A percentile compares a stretch with the other conserved stretches of the same genome.
phyloP scores from a whole-genome alignment of 208 protist species.

The Acanthamoeba royreba region DNA sequence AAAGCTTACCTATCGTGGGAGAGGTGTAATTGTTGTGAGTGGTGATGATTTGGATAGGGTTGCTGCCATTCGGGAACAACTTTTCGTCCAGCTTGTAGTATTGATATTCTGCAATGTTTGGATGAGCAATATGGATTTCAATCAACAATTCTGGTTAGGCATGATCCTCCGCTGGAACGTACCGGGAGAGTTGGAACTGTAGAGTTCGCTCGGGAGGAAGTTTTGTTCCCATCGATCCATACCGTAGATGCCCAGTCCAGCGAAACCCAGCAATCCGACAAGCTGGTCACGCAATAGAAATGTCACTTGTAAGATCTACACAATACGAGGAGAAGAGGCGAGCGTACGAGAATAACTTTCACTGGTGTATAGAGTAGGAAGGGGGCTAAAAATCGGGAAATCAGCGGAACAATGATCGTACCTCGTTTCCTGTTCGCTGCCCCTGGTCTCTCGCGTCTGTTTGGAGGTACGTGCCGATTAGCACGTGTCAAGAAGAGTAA shows the following conservation, averaged over 20 bases:
- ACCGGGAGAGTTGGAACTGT: conserved; percentile 17
- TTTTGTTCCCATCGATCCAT: background rate
- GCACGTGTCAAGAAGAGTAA: background rate
- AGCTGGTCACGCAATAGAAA: background rate
- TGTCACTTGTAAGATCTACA: too few species aligned
- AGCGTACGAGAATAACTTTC: background rate
- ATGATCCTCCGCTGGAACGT: too few species aligned
- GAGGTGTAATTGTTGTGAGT: background rate
- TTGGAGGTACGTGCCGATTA: background rate
- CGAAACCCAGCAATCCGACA: background rate
- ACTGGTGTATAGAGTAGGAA: background rate
- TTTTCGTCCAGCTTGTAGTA: conserved; percentile 18
- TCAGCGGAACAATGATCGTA: background rate
- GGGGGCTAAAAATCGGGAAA: background rate
- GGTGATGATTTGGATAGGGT: background rate
- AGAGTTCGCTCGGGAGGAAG: conserved; percentile 22
- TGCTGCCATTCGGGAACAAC: conserved; percentile 11
- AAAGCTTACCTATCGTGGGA: background rate
- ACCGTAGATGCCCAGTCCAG: background rate
- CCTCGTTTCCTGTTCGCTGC: background rate
- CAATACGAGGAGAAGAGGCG: background rate
- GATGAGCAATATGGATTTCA: background rate
- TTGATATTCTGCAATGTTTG: background rate
- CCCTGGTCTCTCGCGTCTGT: background rate
- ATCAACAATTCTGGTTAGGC: background rate